Percentiles rank a stretch among this genome's conserved stretches.
Conservation (phyloP, 495 filamentous ascomycete genomes). For the Daldinia decipiens region DNA sequence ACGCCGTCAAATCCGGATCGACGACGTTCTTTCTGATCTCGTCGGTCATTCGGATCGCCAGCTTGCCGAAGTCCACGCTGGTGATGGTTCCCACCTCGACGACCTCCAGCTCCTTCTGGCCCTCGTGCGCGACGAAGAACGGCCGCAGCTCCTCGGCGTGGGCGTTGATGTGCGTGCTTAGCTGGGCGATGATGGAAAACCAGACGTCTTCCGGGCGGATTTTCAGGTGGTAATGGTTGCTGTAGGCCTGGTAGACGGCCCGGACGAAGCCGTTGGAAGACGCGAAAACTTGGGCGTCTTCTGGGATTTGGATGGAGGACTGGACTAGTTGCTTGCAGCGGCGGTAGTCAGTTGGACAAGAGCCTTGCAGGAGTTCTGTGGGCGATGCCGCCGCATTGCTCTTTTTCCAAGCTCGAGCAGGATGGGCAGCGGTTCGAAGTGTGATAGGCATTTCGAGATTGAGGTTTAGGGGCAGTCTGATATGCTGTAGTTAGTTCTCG, state of each 20-base stretch:
- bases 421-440: not conserved
- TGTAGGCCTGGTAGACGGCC: not conserved
- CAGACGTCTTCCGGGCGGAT: slow-evolving; percentile 57
- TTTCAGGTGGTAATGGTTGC: slow-evolving; percentile 47
- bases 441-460: slow-evolving; percentile 11
- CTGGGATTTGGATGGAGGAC: slow-evolving; percentile 1
- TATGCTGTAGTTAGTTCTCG: too few species aligned
- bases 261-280: slow-evolving; percentile 9
- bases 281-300: not conserved
- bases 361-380: not conserved
- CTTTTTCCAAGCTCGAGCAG: not conserved
- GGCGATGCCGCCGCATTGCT: not conserved
- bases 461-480: not conserved
- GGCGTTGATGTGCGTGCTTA: slow-evolving; percentile 48
- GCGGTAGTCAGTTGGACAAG: not conserved
- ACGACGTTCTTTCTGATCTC: slow-evolving; percentile 15
- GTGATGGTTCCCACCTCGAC: not conserved
- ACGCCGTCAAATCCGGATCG: slow-evolving; percentile 20
- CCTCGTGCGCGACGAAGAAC: slow-evolving; percentile 52
- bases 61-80: slow-evolving; percentile 4
- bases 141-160: slow-evolving; percentile 52
- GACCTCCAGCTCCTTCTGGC: slow-evolving; percentile 42
- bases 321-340: not conserved
- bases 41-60: not conserved
- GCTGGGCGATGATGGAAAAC: slow-evolving; percentile 52